phyloP scores from a whole-genome alignment of 2,329 filamentous ascomycete genomes.

The Alternaria sp. region DNA sequence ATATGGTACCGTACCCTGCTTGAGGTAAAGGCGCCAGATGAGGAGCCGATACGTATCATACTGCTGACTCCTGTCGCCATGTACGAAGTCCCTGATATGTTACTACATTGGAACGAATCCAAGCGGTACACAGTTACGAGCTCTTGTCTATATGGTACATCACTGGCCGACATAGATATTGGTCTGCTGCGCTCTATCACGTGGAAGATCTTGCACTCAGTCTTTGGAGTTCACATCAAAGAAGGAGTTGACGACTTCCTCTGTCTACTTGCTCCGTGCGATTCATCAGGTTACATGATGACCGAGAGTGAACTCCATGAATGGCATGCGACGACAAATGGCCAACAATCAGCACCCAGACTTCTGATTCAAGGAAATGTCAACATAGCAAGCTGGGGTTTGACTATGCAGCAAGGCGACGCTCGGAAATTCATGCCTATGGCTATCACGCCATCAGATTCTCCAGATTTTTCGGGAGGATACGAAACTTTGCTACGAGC shows the following conservation, averaged over 20 bases:
- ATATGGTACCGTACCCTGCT: constrained; percentile 33
- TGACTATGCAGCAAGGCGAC: constrained; percentile 32
- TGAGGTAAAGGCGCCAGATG: constrained; percentile 16
- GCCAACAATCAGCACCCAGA: constrained; percentile 18
- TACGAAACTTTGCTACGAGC: constrained; percentile 23
- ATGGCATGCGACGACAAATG: constrained; percentile 28
- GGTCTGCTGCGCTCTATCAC: constrained; percentile 34
- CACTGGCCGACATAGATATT: constrained; percentile 27
- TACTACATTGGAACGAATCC: constrained; percentile 45
- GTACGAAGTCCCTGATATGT: constrained; percentile 28
- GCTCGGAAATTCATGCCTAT: constrained; percentile 32
- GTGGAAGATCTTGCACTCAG: constrained; percentile 34
- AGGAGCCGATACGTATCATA: constrained; percentile 29
- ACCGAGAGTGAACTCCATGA: constrained; percentile 18
- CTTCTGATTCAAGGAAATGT: constrained; percentile 15
- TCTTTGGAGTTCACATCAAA: constrained; percentile 31
- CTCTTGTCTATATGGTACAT: constrained; percentile 18
- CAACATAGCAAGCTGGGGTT: constrained; percentile 31
- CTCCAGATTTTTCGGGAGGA: background rate
- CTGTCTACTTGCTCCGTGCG: constrained; percentile 39
- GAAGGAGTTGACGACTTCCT: constrained; percentile 39
- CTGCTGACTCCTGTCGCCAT: constrained; percentile 33
- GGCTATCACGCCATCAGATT: background rate
- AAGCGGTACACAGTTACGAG: constrained; percentile 29
- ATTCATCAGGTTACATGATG: constrained; percentile 11